Evolutionary conservation across 164 flowering plant genomes (phyloP).

Genomic region (Kalanchoe fedtschenkoi): DNA sequence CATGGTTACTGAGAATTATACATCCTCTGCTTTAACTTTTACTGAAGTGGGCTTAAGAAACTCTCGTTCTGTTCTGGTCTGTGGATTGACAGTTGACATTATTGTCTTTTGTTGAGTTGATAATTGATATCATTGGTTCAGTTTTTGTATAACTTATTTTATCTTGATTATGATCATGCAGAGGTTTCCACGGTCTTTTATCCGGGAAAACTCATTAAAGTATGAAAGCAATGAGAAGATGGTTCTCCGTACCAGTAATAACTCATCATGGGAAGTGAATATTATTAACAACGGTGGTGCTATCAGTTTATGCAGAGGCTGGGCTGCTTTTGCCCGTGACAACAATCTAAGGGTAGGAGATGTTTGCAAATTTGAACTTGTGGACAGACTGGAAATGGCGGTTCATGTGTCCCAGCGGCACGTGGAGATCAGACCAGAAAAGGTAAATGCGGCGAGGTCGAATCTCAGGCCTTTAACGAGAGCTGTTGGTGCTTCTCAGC

Average conservation of each 20-base stretch:
- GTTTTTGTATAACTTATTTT: background rate
- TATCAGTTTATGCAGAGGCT: background rate
- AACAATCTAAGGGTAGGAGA: conserved; percentile 1
- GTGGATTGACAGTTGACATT: no score
- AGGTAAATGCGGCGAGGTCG: conserved; percentile 39
- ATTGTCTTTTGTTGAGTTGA: background rate
- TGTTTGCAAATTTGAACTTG: conserved; percentile 4
- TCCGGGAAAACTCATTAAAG: background rate
- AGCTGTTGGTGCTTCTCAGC: no score
- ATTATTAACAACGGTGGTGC: background rate
- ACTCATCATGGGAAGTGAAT: conserved; percentile 3
- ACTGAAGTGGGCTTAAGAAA: no score
- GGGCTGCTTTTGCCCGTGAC: background rate
- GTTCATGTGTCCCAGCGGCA: background rate
- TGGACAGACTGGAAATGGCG: background rate
- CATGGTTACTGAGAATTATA: no score
- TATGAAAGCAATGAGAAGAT: conserved; percentile 5
- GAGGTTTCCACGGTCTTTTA: background rate
- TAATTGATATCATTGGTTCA: background rate
- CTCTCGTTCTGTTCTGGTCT: no score
- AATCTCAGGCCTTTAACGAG: no score
- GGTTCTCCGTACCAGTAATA: background rate
- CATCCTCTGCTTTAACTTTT: no score
- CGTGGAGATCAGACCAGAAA: background rate
- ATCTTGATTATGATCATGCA: background rate